Conservation (phyloP, 2,329 filamentous ascomycete genomes). For the Teratosphaeria zuluensis region DNA sequence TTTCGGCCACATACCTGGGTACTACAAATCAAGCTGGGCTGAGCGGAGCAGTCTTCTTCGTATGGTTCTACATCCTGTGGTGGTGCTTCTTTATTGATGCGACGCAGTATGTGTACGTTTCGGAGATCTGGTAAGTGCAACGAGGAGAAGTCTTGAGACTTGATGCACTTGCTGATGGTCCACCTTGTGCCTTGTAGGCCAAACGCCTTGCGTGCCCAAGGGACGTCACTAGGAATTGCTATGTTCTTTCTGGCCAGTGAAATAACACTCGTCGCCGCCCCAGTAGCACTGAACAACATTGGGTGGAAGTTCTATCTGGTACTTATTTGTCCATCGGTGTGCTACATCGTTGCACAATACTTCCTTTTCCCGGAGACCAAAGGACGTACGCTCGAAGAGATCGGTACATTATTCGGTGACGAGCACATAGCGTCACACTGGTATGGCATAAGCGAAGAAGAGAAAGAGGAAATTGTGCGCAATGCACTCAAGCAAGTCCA, state of each 20-base stretch:
- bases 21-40: conserved; percentile 27
- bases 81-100: conserved; percentile 39
- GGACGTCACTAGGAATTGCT: conserved; percentile 29
- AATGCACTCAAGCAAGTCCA: conserved; percentile 12
- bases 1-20: conserved; percentile 27
- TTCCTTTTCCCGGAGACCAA: conserved; percentile 20
- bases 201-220: conserved; percentile 30
- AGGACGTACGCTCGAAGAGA: conserved; percentile 26
- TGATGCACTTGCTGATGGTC: not conserved
- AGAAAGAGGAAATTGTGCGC: conserved; percentile 11
- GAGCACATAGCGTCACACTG: conserved; percentile 7
- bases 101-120: conserved; percentile 35
- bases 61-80: conserved; percentile 32
- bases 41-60: conserved; percentile 31
- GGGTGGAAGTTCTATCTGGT: conserved; percentile 11
- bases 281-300: conserved; percentile 15
- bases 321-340: conserved; percentile 6
- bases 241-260: conserved; percentile 29
- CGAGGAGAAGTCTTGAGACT: not conserved
- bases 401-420: conserved; percentile 25
- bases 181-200: conserved; percentile 33
- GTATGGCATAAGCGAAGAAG: conserved; percentile 14
- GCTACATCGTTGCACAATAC: conserved; percentile 2
- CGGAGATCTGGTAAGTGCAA: not conserved
- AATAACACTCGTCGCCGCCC: conserved; percentile 25